Evolutionary conservation across 2,329 filamentous ascomycete genomes (phyloP), one percentile per base, ranked within the genome.

Genomic region (Hymenoscyphus fructigenus): DNA sequence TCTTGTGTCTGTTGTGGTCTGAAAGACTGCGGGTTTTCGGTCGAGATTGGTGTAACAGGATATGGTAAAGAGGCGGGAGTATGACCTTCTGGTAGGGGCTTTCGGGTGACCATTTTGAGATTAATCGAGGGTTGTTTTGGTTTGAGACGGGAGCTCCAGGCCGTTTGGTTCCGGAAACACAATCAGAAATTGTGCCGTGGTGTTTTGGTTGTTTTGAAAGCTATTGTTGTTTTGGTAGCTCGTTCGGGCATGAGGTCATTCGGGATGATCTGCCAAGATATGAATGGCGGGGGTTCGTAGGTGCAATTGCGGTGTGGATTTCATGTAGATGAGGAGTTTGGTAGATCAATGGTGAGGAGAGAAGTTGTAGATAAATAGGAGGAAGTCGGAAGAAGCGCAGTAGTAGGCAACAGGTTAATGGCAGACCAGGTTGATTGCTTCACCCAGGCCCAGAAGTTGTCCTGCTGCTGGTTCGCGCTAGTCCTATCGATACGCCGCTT

Each of bases 41-140:
- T 55, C n/a, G 61, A 53, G 36, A 62, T 66, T 26, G 73, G 70
- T 20, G 69, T 69, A 12, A 66, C 61, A 23, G 73, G 73, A 60
- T 75, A 74, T 61, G 73, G 73, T 29, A 58, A 55, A 17, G 59
- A 38, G 28, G 62, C 59, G 23, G 50, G 12, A 28, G n/a, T n/a
- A 60, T 62, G 64, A 28, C n/a, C 3, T 50, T 60, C 14, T 17
- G 73, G 68, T 26, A 74, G 61, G 29, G 73, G 73, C 59, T 74
- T 75, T 65, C 73, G 66, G 20, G 70, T 73, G 14, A 74, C 71
- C 73, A 75, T 75, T 7, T 60, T 68, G 62, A 50, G 12, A 32
- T 23, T 3, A 29, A 32, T n/a, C 10, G 15, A 32, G 28, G 14
- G 12, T 53, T 53, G 23, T 20, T 57, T 57, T 53, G 20, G 20